A percentile compares a stretch with the other conserved stretches of the same genome.
Evolutionary conservation across 83 land plant species (phyloP).

Genomic region (Isoetes engelmannii): DNA sequence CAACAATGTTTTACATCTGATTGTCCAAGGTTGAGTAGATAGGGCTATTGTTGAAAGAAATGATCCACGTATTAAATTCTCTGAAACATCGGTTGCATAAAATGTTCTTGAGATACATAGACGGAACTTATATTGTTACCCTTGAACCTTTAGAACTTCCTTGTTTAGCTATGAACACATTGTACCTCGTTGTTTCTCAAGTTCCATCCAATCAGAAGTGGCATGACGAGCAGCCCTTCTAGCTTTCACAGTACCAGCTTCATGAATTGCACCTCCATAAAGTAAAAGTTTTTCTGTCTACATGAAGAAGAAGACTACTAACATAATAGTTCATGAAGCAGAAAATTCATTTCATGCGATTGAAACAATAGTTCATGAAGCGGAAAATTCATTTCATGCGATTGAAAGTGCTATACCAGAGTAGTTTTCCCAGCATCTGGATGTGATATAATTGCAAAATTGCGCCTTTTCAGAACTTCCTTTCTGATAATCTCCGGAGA

Average conservation of each 20-base stretch:
- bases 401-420: conserved; percentile 18
- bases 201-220: conserved; percentile 57
- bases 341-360: not conserved
- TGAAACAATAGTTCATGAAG: not conserved
- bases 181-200: conserved; percentile 49
- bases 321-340: not conserved
- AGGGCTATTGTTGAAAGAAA: no score
- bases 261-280: conserved; percentile 56
- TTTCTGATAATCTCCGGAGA: conserved; percentile 21
- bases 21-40: no score
- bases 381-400: not conserved
- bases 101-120: no score
- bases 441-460: conserved; percentile 51
- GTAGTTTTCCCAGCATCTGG: conserved; percentile 57
- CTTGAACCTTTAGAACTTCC: no score
- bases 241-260: conserved; percentile 55
- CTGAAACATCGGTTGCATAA: no score
- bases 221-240: conserved; percentile 48
- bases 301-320: not conserved
- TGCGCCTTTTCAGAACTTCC: conserved; percentile 34
- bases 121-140: no score
- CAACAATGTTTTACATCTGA: no score
- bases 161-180: no score
- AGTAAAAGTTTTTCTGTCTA: conserved; percentile 52
- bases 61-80: no score